phyloP scores from a whole-genome alignment of 2,329 filamentous ascomycete genomes.

The Tolypocladium pustulatum region DNA sequence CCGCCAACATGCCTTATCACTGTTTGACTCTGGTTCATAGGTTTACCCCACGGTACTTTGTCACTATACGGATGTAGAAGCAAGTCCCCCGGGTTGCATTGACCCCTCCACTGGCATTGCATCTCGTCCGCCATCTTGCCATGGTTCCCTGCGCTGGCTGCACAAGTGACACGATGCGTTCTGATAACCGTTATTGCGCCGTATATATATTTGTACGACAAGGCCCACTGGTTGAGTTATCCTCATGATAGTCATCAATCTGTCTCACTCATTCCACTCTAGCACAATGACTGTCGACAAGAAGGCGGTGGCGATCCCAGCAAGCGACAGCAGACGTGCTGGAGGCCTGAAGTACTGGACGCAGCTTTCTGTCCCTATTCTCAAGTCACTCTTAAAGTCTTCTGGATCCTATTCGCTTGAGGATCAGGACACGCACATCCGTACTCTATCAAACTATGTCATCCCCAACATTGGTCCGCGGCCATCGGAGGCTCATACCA shows the following conservation, averaged over 20 bases:
- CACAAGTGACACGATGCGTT: neutral
- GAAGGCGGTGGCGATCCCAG: neutral
- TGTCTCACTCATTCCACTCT: neutral
- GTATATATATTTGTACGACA: neutral
- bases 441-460: slow-evolving; percentile 1
- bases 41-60: neutral
- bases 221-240: neutral
- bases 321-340: neutral
- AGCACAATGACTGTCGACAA: neutral
- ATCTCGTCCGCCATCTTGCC: too few species aligned
- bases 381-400: slow-evolving; percentile 4
- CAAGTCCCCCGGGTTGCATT: neutral
- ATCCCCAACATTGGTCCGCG: slow-evolving; percentile 6
- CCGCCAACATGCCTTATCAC: neutral
- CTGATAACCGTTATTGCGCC: too few species aligned
- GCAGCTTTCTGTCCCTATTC: neutral
- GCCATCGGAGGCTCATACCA: slow-evolving; percentile 1
- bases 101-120: neutral
- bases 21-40: neutral
- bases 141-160: neutral
- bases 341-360: slow-evolving; percentile 4
- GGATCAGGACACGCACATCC: slow-evolving; percentile 4
- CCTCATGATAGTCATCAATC: neutral
- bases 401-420: slow-evolving; percentile 2
- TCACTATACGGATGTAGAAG: neutral